A percentile compares a stretch with the other conserved stretches of the same genome.
These are phyloP conservation scores for Pseudonitzschia multiseries DNA, from an alignment of 108 stramenopile species.

Conservation along the genomic window DNA sequence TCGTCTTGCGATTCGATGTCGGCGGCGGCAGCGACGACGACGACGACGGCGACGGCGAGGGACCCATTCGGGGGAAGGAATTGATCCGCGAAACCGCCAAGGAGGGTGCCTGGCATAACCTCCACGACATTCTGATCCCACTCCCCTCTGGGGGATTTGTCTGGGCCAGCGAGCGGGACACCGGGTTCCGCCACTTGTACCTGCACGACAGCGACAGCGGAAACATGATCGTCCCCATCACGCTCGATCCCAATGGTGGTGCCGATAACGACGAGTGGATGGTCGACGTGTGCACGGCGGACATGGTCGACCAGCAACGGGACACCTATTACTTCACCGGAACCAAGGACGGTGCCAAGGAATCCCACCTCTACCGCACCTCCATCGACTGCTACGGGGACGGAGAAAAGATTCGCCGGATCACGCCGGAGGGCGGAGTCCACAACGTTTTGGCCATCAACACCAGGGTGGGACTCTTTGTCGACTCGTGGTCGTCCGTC, in stretches of 20 bases:
- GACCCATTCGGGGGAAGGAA: constrained; percentile 27
- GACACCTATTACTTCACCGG: constrained; percentile 80
- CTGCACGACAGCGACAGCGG: constrained; percentile 66
- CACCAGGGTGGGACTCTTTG: constrained; percentile 2
- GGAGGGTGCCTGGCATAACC: constrained; percentile 55
- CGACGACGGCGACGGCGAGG: not conserved
- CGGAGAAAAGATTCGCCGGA: constrained; percentile 6
- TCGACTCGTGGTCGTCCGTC: constrained; percentile 15
- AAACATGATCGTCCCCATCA: constrained; percentile 40
- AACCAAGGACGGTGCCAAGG: constrained; percentile 72
- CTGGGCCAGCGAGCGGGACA: constrained; percentile 37
- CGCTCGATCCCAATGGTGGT: constrained; percentile 69
- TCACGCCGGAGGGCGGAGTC: constrained; percentile 9
- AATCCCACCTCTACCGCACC: constrained; percentile 85
- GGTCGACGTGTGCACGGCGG: constrained; percentile 27
- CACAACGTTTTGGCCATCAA: constrained; percentile 2
- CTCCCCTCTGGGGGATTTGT: constrained; percentile 4
- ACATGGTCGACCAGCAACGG: constrained; percentile 58
- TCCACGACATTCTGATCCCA: constrained; percentile 41
- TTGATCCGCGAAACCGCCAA: constrained; percentile 27
- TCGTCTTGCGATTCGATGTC: constrained; percentile 27
- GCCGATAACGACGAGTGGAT: not conserved
- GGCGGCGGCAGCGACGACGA: not conserved
- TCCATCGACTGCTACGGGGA: constrained; percentile 25
- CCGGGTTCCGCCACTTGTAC: constrained; percentile 82